Evolutionary conservation across 2,329 filamentous ascomycete genomes (phyloP).

Genomic region (Ascochyta lentis): DNA sequence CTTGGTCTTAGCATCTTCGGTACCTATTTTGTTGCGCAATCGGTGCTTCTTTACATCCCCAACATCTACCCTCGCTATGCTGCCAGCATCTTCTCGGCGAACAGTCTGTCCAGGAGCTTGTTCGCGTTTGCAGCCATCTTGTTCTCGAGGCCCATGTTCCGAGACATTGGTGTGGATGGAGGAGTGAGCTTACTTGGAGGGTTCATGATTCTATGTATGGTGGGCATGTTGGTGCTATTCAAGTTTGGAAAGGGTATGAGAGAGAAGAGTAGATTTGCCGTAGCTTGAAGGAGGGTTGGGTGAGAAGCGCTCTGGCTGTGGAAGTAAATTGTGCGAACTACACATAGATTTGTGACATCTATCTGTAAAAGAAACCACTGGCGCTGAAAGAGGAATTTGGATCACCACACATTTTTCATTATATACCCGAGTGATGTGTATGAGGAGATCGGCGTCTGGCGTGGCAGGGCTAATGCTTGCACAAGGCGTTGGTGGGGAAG

Average conservation of each 20-base stretch:
- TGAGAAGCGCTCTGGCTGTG: background rate
- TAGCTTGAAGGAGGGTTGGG: conserved; percentile 10
- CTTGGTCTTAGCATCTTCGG: conserved; percentile 55
- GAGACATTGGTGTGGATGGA: conserved; percentile 63
- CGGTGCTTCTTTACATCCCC: conserved; percentile 66
- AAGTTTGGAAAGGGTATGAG: conserved; percentile 63
- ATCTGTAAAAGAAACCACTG: background rate
- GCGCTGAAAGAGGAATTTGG: background rate
- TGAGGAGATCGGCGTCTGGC: background rate
- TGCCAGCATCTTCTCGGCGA: conserved; percentile 65
- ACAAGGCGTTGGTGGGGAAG: conserved; percentile 1
- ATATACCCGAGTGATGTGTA: background rate
- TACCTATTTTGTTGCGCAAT: conserved; percentile 52
- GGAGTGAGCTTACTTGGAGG: conserved; percentile 65
- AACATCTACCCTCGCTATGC: conserved; percentile 63
- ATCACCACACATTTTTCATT: background rate
- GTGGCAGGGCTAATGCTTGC: background rate
- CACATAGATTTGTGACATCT: background rate
- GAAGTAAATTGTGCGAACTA: background rate
- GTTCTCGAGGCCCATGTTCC: conserved; percentile 65
- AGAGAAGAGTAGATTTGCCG: conserved; percentile 64
- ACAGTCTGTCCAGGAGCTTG: conserved; percentile 61
- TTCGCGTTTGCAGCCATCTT: conserved; percentile 66
- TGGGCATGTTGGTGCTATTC: conserved; percentile 65
- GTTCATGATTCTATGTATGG: conserved; percentile 49